Evolutionary conservation across 345 rosid species (phyloP).

Genomic region (Citrus inodora): DNA sequence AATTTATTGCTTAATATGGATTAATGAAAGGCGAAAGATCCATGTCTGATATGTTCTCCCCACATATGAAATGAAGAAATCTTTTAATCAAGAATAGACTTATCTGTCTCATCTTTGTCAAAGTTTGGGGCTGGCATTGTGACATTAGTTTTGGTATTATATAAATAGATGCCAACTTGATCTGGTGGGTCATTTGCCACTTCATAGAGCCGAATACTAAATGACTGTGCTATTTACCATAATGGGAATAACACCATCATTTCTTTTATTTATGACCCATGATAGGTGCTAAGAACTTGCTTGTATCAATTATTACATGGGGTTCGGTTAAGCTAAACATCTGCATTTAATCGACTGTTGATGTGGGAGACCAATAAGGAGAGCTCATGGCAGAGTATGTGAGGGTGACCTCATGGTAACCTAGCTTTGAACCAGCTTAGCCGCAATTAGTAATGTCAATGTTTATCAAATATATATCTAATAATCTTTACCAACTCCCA

Average conservation of each 20-base stretch:
- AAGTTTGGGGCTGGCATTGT: slow-evolving; percentile 9
- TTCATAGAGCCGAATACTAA: no score
- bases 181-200: background rate
- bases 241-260: no score
- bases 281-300: no score
- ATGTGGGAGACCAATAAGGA: background rate
- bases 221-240: no score
- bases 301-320: no score
- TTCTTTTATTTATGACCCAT: no score
- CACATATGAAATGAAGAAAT: no score
- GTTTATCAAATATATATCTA: background rate
- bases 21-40: background rate
- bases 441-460: background rate
- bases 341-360: background rate
- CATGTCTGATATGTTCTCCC: background rate
- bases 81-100: background rate
- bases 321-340: no score
- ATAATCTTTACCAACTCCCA: slow-evolving; percentile 20
- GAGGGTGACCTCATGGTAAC: background rate
- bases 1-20: background rate
- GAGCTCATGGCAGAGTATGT: background rate
- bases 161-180: background rate
- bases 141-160: background rate
- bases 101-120: background rate
- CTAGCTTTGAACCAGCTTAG: background rate